Evolutionary conservation across 2,329 filamentous ascomycete species (phyloP), one percentile per base, ranked within the genome.

Genomic region (Paracoccidioides lutzii): DNA sequence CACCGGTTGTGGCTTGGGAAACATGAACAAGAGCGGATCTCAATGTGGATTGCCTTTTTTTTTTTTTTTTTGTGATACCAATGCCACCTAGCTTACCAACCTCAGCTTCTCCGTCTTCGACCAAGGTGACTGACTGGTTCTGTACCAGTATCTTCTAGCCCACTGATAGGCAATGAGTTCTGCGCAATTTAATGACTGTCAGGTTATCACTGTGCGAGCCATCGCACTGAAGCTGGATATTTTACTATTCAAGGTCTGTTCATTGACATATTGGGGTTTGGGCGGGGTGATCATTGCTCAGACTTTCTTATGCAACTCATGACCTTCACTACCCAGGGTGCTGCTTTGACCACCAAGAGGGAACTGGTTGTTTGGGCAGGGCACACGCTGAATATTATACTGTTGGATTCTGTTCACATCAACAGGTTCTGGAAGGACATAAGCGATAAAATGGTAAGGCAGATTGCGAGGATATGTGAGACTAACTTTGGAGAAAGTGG

Each of bases 121-220:
- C n/a, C n/a, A n/a, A n/a, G n/a, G n/a, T n/a, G n/a, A n/a, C n/a
- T n/a, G n/a, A n/a, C n/a, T n/a, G n/a, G n/a, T n/a, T n/a, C n/a
- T n/a, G n/a, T n/a, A n/a, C n/a, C n/a, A n/a, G n/a, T n/a, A 15
- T 12, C 42, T 41, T 54, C 41, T 56, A 58, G 48, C 57, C 57
- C 32, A 44, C 41, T 4, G 41, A 54, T 9, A 42, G 50, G 51
- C 28, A 54, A 33, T 58, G 57, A 52, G 42, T 58, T 9, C 52
- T 58, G 28, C 54, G 57, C 15, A 58, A 58, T 30, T 15, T 58
- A 42, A 56, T 54, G 5, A 56, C 57, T 35, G 52, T 30, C 40
- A 58, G 30, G 52, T 54, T 38, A 46, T 58, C 30, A 45, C 45
- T n/a, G 35, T 54, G 4, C 40, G 53, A 41, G 48, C 28, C 41